These are phyloP conservation scores for Fraxinus cuspidata DNA, from an alignment of 257 asterid genomes.

Conservation along the genomic window DNA sequence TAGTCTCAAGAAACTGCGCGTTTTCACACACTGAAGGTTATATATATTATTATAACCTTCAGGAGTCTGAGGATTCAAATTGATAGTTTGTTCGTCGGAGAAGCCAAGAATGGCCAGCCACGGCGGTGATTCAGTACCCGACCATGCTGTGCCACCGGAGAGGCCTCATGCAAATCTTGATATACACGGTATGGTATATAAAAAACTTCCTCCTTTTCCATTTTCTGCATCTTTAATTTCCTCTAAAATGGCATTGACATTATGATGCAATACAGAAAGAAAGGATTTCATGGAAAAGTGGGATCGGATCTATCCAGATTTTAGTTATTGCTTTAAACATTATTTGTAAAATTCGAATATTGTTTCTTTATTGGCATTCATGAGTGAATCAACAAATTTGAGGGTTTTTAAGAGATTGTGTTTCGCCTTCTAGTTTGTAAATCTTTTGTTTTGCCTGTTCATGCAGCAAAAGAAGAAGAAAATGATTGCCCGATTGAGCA, in stretches of 20 bases:
- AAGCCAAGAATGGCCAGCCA: constrained; percentile 21
- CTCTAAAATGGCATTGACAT: background rate
- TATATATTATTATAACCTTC: background rate
- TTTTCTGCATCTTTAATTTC: background rate
- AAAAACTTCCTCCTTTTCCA: background rate
- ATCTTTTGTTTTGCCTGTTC: background rate
- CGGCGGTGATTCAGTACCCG: background rate
- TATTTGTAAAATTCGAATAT: too few relatives aligned
- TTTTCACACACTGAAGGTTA: background rate
- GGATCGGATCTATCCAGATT: too few relatives aligned
- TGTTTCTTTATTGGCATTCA: too few relatives aligned
- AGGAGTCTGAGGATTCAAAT: background rate
- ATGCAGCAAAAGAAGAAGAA: constrained; percentile 32
- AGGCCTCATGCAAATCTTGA: constrained; percentile 23
- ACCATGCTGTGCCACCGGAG: constrained; percentile 5
- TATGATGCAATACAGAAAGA: too few relatives aligned
- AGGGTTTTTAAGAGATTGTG: too few relatives aligned
- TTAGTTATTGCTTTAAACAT: too few relatives aligned
- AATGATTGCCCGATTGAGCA: constrained; percentile 62
- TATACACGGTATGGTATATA: constrained; percentile 18
- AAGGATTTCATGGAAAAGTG: too few relatives aligned
- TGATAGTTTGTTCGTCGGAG: background rate
- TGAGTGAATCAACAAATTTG: too few relatives aligned
- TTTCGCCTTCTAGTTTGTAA: background rate
- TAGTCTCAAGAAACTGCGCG: background rate